Evolutionary conservation across 2,329 filamentous ascomycete species (phyloP), one percentile per base, ranked within the genome.

Genomic region (Penicillium olsonii): DNA sequence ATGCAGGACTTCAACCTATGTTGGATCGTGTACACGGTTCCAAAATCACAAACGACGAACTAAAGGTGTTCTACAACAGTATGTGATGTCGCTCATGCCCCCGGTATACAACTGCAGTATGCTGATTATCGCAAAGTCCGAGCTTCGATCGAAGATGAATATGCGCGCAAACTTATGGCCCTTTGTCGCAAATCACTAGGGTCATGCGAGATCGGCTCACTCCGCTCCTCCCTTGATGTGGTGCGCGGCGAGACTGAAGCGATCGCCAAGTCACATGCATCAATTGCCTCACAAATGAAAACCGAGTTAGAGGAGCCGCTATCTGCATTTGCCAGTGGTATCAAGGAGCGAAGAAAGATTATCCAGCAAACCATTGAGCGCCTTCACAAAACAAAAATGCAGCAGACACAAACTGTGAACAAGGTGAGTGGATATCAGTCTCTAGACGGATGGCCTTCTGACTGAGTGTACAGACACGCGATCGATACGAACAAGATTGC

Each of bases 281-380:
- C 81, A 53, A 95, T 96, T 63, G 91, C 94, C 0, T 79, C 82
- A 4, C 92, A 99, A 75, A 97, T 99, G 91, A 96, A 92, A 72
- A 89, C 84, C 10, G 94, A 99, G 68, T 78, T 97, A 22, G 95
- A 99, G 67, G 95, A 99, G 71, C 94, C 94, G 7, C 77, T 99
- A 51, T 83, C 85, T 37, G 92, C 92, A 0, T 99, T 97, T 71
- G 84, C 90, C 1, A 94, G 94, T 8, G 92, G 89, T 5, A 92
- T 97, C 82, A 97, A 99, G 71, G 94, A 99, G 72, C 81, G 94
- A 52, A 82, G 94, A 50, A 99, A 99, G 78, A 97, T 99, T 69
- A 86, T 99, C 1, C 94, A 99, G 69, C 86, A 84, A 60, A 90
- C 90, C 2, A 90, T 97, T 43, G 94, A 99, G 75, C 96, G 96